Percentiles rank a stretch among this genome's conserved stretches.
Evolutionary conservation across 306 rosid genomes (phyloP).

Genomic region (Glycyrrhiza uralensis): DNA sequence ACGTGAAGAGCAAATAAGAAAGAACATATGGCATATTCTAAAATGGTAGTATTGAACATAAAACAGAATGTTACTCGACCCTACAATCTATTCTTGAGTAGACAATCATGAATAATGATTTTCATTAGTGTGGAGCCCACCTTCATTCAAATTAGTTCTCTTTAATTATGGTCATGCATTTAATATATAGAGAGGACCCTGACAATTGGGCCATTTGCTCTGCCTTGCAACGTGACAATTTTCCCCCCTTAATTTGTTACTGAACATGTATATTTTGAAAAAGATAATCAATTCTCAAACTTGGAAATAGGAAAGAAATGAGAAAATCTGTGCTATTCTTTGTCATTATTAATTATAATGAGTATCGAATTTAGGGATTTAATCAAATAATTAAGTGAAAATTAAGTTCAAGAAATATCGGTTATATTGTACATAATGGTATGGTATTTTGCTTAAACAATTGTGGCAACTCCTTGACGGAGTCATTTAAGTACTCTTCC

Average conservation of each 20-base stretch:
- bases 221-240: background rate
- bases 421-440: background rate
- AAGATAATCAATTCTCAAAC: background rate
- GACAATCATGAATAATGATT: slow-evolving; percentile 22
- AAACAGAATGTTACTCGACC: slow-evolving; percentile 5
- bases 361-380: background rate
- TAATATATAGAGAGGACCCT: background rate
- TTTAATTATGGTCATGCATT: slow-evolving; percentile 19
- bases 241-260: background rate
- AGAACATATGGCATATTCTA: too few species aligned
- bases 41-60: background rate
- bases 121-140: slow-evolving; percentile 31
- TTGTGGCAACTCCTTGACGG: background rate
- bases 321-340: background rate
- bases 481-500: too few species aligned
- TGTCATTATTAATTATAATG: background rate
- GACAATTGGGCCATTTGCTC: background rate
- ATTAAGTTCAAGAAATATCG: background rate
- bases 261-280: background rate
- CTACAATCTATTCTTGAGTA: slow-evolving; percentile 15
- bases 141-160: background rate
- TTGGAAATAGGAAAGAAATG: background rate
- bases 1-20: too few species aligned
- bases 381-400: too few species aligned
- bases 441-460: background rate